Evolutionary conservation across 1,284 basidiomycete genomes (phyloP).

Genomic region (Cutaneotrichosporon sp.): DNA sequence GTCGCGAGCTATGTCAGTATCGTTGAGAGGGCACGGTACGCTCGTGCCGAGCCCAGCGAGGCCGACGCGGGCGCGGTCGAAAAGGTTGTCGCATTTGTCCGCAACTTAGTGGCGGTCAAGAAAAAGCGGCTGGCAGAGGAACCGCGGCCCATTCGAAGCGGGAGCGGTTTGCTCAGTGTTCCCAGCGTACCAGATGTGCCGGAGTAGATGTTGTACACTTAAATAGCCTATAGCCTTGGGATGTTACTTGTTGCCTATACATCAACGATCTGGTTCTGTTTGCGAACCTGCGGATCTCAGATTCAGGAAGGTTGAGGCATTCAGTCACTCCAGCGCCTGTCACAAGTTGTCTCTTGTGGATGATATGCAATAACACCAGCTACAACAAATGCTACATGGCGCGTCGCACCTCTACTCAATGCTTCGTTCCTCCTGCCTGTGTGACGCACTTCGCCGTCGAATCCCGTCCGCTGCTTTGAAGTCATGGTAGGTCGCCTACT

Average conservation of each 20-base stretch:
- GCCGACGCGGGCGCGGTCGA: constrained; percentile 65
- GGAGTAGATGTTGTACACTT: constrained; percentile 5
- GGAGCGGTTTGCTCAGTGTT: constrained; percentile 13
- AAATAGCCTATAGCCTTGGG: constrained; percentile 1
- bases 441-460: too few relatives aligned
- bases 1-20: constrained; percentile 71
- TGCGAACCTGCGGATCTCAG: too few relatives aligned
- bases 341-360: background rate
- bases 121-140: background rate
- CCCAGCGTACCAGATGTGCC: background rate
- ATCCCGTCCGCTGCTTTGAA: too few relatives aligned
- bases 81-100: constrained; percentile 59
- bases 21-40: constrained; percentile 68
- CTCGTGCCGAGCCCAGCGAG: constrained; percentile 61
- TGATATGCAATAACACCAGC: background rate
- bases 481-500: too few relatives aligned
- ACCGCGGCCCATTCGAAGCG: constrained; percentile 1
- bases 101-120: constrained; percentile 8
- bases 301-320: too few relatives aligned
- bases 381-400: constrained; percentile 8
- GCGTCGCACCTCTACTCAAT: background rate
- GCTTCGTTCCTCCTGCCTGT: too few relatives aligned
- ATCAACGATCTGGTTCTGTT: too few relatives aligned
- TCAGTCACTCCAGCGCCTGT: too few relatives aligned
- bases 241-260: background rate